Evolutionary conservation across 768 basidiomycete species (phyloP).

Genomic region (Lactifluus hygrophoroides): DNA sequence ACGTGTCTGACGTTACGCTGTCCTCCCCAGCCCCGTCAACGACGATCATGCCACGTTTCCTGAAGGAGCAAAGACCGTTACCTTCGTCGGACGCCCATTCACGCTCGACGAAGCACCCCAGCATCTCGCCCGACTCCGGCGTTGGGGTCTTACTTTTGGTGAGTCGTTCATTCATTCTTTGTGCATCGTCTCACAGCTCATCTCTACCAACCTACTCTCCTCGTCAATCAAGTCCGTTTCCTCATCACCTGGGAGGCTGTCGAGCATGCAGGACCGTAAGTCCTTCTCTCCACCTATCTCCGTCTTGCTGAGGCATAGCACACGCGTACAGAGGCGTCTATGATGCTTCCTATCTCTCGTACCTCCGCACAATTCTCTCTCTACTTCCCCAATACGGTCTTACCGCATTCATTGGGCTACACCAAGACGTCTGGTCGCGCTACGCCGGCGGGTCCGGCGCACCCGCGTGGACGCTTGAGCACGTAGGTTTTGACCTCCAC

Average conservation of each 20-base stretch:
- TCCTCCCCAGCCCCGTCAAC: constrained; percentile 48
- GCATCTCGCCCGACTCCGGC: constrained; percentile 67
- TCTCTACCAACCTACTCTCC: not conserved
- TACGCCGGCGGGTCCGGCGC: constrained; percentile 94
- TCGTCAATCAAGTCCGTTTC: constrained; percentile 57
- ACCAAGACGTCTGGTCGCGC: constrained; percentile 96
- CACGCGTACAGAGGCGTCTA: constrained; percentile 57
- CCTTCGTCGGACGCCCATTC: constrained; percentile 88
- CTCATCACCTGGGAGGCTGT: constrained; percentile 96
- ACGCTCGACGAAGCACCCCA: constrained; percentile 82
- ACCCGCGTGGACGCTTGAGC: constrained; percentile 89
- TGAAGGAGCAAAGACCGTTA: constrained; percentile 51
- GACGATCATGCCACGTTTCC: constrained; percentile 64
- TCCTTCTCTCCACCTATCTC: constrained; percentile 19
- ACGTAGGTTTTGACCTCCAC: constrained; percentile 76
- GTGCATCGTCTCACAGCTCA: not conserved
- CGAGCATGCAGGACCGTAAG: constrained; percentile 88
- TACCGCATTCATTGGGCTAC: constrained; percentile 67
- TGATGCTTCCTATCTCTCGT: constrained; percentile 74
- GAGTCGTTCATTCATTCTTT: constrained; percentile 25
- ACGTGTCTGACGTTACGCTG: constrained; percentile 10
- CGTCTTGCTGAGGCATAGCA: not conserved
- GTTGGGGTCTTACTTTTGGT: constrained; percentile 89
- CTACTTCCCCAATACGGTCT: constrained; percentile 67
- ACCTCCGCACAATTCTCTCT: constrained; percentile 61